phyloP scores from a whole-genome alignment of 768 basidiomycete genomes.

The Russula sp. region DNA sequence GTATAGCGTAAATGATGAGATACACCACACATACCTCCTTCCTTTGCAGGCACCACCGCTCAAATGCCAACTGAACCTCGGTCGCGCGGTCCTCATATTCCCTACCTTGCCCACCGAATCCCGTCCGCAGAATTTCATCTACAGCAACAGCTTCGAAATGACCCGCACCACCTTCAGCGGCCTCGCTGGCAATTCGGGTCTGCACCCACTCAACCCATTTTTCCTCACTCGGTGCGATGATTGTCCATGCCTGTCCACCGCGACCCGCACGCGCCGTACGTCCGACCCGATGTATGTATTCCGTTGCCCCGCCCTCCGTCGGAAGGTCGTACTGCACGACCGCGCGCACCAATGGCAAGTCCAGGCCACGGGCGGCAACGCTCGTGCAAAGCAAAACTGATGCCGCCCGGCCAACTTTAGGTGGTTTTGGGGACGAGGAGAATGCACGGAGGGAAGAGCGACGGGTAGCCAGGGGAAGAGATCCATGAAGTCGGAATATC shows the following conservation, averaged over 20 bases:
- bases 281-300: conserved; percentile 95
- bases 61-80: conserved; percentile 90
- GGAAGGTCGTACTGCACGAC: conserved; percentile 97
- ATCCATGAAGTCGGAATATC: conserved; percentile 90
- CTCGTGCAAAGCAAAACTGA: conserved; percentile 92
- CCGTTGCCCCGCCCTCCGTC: conserved; percentile 92
- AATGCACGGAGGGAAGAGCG: conserved; percentile 77
- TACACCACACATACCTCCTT: conserved; percentile 46
- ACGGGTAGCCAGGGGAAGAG: conserved; percentile 73
- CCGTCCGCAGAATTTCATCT: conserved; percentile 64
- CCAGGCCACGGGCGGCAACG: conserved; percentile 96
- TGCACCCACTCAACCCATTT: conserved; percentile 92
- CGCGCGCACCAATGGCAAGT: conserved; percentile 87
- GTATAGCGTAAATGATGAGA: not conserved
- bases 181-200: conserved; percentile 61
- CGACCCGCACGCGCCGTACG: conserved; percentile 95
- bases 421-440: conserved; percentile 37
- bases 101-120: conserved; percentile 76
- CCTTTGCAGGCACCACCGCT: conserved; percentile 78
- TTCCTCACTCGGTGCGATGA: conserved; percentile 79
- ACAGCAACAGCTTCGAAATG: conserved; percentile 56
- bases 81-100: conserved; percentile 90
- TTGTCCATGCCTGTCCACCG: conserved; percentile 93
- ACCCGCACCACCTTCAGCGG: conserved; percentile 30
- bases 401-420: conserved; percentile 31